A percentile compares a stretch with the other conserved stretches of the same genome.
Evolutionary conservation across 2,329 filamentous ascomycete species (phyloP).

Genomic region (Monosporascus cannonballus): DNA sequence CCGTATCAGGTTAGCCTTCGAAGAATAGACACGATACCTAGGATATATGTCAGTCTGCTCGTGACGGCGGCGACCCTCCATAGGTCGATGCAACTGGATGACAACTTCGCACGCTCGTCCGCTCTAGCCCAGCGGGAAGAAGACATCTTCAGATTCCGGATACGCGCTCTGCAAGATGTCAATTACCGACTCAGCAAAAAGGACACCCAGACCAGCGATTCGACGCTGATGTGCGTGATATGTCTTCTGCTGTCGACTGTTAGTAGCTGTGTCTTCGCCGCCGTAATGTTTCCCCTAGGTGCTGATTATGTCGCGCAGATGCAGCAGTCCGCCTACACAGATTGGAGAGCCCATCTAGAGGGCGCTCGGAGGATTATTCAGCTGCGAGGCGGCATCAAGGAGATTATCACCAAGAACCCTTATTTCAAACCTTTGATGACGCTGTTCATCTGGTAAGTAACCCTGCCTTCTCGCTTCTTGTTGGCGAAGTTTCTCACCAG

Average conservation of each 20-base stretch:
- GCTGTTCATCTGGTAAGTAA: conserved; percentile 7
- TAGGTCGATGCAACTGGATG: conserved; percentile 7
- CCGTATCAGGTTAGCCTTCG: conserved; percentile 7
- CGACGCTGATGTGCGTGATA: conserved; percentile 12
- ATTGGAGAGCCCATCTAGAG: conserved; percentile 12
- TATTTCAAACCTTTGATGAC: conserved; percentile 10
- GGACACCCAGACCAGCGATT: conserved; percentile 10
- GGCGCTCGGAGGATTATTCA: conserved; percentile 10
- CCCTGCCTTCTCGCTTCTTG: neutral
- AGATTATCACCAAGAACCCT: conserved; percentile 4
- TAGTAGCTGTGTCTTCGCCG: neutral
- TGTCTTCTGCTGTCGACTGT: conserved; percentile 12
- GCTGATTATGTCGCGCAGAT: conserved; percentile 4
- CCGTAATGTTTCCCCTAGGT: neutral
- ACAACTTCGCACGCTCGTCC: conserved; percentile 1
- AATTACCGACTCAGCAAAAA: conserved; percentile 7
- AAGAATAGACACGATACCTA: conserved; percentile 6
- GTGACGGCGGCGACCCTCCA: conserved; percentile 9
- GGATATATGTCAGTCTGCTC: conserved; percentile 9
- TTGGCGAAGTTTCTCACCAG: neutral
- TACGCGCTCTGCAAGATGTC: conserved; percentile 8
- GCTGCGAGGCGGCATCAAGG: conserved; percentile 7
- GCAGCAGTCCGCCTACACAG: conserved; percentile 9
- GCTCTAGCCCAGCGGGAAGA: conserved; percentile 4
- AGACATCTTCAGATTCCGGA: conserved; percentile 7